Evolutionary conservation across 148 eudicot genomes (phyloP).

Genomic region (Arbutus unedo): DNA sequence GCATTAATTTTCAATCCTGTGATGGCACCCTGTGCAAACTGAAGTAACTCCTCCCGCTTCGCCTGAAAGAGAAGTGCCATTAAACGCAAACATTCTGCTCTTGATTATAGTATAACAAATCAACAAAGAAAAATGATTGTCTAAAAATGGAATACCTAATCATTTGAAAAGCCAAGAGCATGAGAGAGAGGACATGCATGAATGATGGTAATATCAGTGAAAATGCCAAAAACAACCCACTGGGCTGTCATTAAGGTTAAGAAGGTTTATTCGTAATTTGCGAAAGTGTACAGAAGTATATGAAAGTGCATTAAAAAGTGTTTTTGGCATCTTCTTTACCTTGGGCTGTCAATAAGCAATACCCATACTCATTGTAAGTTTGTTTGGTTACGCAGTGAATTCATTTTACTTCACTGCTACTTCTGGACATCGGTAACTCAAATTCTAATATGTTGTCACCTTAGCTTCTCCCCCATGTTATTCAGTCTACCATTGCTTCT

Average conservation of each 20-base stretch:
- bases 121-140: not conserved
- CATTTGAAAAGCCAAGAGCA: not conserved
- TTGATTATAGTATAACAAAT: not conserved
- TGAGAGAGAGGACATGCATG: not conserved
- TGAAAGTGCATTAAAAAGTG: not conserved
- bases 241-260: not conserved
- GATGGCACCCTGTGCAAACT: constrained; percentile 93
- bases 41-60: constrained; percentile 90
- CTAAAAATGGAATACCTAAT: not conserved
- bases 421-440: not conserved
- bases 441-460: too few relatives aligned
- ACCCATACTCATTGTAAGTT: not conserved
- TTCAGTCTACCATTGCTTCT: not conserved
- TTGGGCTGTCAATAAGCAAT: not conserved
- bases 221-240: not conserved
- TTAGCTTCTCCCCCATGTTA: not conserved
- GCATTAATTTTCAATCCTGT: constrained; percentile 89
- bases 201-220: not conserved
- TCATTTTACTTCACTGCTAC: not conserved
- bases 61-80: constrained; percentile 41
- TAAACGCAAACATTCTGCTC: not conserved
- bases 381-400: not conserved
- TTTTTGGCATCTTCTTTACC: not conserved
- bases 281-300: not conserved
- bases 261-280: not conserved